Conservation (phyloP, 768 basidiomycete genomes). For the Tylopilus intermedius region DNA sequence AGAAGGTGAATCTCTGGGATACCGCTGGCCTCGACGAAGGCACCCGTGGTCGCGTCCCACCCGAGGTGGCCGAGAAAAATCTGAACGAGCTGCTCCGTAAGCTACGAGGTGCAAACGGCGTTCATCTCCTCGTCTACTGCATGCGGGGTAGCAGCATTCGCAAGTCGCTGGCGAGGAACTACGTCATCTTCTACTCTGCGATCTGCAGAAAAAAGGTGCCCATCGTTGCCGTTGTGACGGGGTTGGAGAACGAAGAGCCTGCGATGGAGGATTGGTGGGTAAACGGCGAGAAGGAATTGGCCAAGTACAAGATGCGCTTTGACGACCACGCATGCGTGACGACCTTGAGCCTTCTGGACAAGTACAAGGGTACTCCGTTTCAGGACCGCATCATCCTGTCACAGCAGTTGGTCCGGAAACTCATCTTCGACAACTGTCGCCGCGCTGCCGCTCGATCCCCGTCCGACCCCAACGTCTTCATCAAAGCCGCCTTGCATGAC, state of each 20-base stretch:
- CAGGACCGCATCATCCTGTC: constrained; percentile 19
- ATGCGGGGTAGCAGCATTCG: constrained; percentile 28
- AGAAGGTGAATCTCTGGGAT: constrained; percentile 28
- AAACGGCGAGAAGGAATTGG: constrained; percentile 29
- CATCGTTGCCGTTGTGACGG: constrained; percentile 31
- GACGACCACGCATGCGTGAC: constrained; percentile 40
- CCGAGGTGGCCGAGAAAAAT: constrained; percentile 24
- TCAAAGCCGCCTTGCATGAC: constrained; percentile 25
- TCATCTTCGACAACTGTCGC: constrained; percentile 21
- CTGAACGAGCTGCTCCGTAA: constrained; percentile 28
- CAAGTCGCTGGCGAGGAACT: constrained; percentile 27
- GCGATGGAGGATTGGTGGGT: constrained; percentile 39
- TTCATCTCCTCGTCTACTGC: constrained; percentile 32
- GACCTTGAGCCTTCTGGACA: constrained; percentile 21
- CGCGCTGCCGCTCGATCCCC: constrained; percentile 13
- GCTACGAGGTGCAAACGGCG: constrained; percentile 26
- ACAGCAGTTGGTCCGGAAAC: constrained; percentile 15
- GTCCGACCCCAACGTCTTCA: constrained; percentile 17
- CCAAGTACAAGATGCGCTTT: constrained; percentile 33
- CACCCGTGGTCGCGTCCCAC: constrained; percentile 21
- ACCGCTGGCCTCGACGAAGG: constrained; percentile 31
- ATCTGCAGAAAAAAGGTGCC: constrained; percentile 30
- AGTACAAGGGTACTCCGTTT: constrained; percentile 13
- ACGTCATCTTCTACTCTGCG: constrained; percentile 28
- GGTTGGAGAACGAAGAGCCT: constrained; percentile 29